Evolutionary conservation across 345 rosid species (phyloP).

Genomic region (Eucalyptus marginata): DNA sequence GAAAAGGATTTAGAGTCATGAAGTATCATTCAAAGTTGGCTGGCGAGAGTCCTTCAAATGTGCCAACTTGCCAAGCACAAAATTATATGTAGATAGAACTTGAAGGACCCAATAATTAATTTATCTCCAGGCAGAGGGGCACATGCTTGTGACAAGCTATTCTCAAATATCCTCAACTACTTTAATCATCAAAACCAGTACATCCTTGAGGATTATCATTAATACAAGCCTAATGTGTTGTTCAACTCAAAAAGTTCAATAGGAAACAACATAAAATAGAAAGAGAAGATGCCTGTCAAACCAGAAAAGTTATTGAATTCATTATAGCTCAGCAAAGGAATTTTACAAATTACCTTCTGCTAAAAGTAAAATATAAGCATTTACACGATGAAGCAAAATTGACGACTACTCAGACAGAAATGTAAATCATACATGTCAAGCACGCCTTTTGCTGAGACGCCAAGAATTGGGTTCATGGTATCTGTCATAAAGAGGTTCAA

Average conservation of each 20-base stretch:
- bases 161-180: background rate
- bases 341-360: background rate
- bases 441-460: constrained; percentile 77
- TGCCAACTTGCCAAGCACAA: background rate
- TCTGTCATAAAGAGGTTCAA: constrained; percentile 81
- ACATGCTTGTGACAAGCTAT: background rate
- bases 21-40: background rate
- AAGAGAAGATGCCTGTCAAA: background rate
- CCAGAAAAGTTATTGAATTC: background rate
- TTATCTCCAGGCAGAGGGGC: background rate
- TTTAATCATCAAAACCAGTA: background rate
- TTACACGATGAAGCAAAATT: background rate
- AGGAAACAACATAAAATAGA: background rate
- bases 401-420: background rate
- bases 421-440: constrained; percentile 17
- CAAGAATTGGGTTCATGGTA: constrained; percentile 91
- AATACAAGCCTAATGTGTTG: background rate
- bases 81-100: background rate
- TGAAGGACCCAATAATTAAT: background rate
- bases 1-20: background rate
- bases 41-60: background rate
- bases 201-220: background rate
- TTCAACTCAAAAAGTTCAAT: background rate
- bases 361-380: background rate
- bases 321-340: background rate